Evolutionary conservation across 768 basidiomycete species (phyloP).

Genomic region (Strobilomyces dryophilus): DNA sequence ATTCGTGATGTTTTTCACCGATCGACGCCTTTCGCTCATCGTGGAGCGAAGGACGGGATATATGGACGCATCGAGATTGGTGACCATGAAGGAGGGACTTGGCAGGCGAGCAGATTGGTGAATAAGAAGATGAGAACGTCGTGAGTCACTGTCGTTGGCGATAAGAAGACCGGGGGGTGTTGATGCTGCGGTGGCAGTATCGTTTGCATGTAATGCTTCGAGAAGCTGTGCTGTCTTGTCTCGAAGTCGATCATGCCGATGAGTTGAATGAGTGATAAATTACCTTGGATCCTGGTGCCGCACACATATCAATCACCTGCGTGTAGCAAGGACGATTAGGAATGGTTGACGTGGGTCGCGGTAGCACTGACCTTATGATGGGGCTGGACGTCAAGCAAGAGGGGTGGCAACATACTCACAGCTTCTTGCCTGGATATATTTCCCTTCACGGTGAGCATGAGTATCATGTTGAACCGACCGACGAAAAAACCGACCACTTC

Average conservation of each 20-base stretch:
- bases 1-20: constrained; percentile 36
- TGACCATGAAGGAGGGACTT: constrained; percentile 88
- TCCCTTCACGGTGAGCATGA: constrained; percentile 49
- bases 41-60: constrained; percentile 58
- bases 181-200: constrained; percentile 56
- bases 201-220: constrained; percentile 73
- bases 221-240: constrained; percentile 88
- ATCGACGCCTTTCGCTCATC: constrained; percentile 24
- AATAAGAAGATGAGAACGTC: constrained; percentile 92
- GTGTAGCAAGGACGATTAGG: not conserved
- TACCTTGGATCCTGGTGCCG: constrained; percentile 96
- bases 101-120: constrained; percentile 96
- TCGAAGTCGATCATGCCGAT: not conserved
- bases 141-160: constrained; percentile 94
- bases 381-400: constrained; percentile 91
- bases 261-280: not conserved
- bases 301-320: constrained; percentile 95
- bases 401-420: constrained; percentile 98
- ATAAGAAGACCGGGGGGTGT: constrained; percentile 83
- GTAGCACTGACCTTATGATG: constrained; percentile 66
- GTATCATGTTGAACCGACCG: not conserved
- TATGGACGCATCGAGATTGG: constrained; percentile 91
- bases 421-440: constrained; percentile 96
- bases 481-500: constrained; percentile 70
- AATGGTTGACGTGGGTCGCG: not conserved